These are phyloP conservation scores for Plasmopara muralis DNA, from an alignment of 352 stramenopile species.

Conservation along the genomic window DNA sequence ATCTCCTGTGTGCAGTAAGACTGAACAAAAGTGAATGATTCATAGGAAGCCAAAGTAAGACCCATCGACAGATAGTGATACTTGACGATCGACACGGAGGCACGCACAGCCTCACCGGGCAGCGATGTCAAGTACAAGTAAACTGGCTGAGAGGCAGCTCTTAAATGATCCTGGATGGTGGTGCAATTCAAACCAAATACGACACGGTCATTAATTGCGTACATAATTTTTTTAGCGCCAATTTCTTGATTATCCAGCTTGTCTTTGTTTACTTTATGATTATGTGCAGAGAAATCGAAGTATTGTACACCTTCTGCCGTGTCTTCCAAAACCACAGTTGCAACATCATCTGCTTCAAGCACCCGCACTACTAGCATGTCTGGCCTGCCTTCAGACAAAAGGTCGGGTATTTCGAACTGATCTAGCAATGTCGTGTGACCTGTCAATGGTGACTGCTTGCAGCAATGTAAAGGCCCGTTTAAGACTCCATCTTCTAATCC, in stretches of 20 bases:
- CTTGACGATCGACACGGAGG: conserved; percentile 63
- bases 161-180: conserved; percentile 35
- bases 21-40: conserved; percentile 43
- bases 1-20: conserved; percentile 27
- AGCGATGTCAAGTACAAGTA: conserved; percentile 41
- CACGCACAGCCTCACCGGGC: conserved; percentile 42
- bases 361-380: conserved; percentile 22
- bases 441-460: conserved; percentile 49
- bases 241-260: conserved; percentile 3
- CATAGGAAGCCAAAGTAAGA: conserved; percentile 29
- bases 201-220: conserved; percentile 49
- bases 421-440: conserved; percentile 30
- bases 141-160: conserved; percentile 25
- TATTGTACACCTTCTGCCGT: conserved; percentile 33
- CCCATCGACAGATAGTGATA: conserved; percentile 33
- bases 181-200: conserved; percentile 36
- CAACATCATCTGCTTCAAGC: conserved; percentile 21
- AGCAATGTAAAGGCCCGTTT: conserved; percentile 44
- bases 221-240: conserved; percentile 25
- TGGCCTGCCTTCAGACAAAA: conserved; percentile 25
- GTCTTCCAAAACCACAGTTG: conserved; percentile 25
- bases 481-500: conserved; percentile 58
- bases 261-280: conserved; percentile 3
- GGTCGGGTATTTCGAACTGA: conserved; percentile 44
- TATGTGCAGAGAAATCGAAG: conserved; percentile 13